Base-by-base conservation (phyloP, 2,329 filamentous ascomycete genomes). In the Aureobasidium sp. region DNA sequence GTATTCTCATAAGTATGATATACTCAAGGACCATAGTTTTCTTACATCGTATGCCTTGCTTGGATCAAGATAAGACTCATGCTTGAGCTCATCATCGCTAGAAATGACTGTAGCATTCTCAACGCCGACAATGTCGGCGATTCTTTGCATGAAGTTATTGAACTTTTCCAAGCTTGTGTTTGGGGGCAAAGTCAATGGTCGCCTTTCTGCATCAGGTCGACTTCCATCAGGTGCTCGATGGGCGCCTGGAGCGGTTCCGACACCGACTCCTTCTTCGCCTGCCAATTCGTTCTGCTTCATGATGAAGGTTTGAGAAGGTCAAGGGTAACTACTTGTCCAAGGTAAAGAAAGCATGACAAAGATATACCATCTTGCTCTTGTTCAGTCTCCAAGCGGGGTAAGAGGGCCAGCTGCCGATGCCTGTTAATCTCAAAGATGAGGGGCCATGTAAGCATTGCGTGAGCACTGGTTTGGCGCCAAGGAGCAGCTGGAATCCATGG, bases 21-120 rank as follows among this genome's bases (percentile, higher is more conserved):
- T 11, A 1, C n/a, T 31, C 14, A 1, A 11, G 4, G 12, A 0
- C 15, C 1, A 22, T 2, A 11, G 1, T n/a, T 2, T n/a, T 4
- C 7, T n/a, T 48, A 48, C 45, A 45, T 64, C 62, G 20, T 64
- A 58, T n/a, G 56, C 57, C 27, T 64, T 64, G 22, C 57, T 61
- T 3, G 62, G 62, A 34, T 64, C 62, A 15, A 53, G 59, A 25
- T 64, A 64, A 22, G 37, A 39, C 22, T 52, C 59, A 42, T 64
- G 48, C 22, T 49, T 25, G 9, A 64, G 49, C 34, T 64, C 57
- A 17, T 61, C 42, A 5, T 29, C 44, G 20, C 31, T 61, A 8
- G 62, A 61, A 6, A 63, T 61, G 48, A 61, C 48, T 2, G 29
- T 56, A 1, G 59, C 62, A 41, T 63, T 63, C 31, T 63, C 39